Percentiles rank a stretch among this genome's conserved stretches.
Evolutionary conservation across 1,284 basidiomycete genomes (phyloP).

Genomic region (Marasmius oreades): DNA sequence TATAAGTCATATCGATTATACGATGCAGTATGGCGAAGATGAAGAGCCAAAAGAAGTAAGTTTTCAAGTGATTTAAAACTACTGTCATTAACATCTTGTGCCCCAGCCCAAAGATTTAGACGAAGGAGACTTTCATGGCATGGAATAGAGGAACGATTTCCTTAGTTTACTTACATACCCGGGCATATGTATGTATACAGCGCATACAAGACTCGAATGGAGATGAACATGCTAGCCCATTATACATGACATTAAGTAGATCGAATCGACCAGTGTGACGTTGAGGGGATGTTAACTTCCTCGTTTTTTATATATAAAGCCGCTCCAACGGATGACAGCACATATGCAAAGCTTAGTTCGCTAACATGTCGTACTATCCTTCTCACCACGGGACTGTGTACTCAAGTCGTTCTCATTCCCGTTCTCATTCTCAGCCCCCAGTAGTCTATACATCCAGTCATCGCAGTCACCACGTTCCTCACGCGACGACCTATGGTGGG

Average conservation of each 20-base stretch:
- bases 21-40: constrained; percentile 95
- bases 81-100: constrained; percentile 8
- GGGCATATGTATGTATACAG: background rate
- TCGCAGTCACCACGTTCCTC: constrained; percentile 22
- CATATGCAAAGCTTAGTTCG: background rate
- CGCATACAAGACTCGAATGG: too few relatives aligned
- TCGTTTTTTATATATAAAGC: background rate
- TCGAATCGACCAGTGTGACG: too few relatives aligned
- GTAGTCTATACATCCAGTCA: constrained; percentile 28
- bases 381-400: constrained; percentile 15
- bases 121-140: constrained; percentile 78
- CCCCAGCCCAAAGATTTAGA: constrained; percentile 80
- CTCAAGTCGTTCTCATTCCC: constrained; percentile 10
- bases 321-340: background rate
- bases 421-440: constrained; percentile 18
- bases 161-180: background rate
- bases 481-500: constrained; percentile 21
- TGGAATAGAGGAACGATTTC: constrained; percentile 42
- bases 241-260: too few relatives aligned
- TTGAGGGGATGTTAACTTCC: background rate
- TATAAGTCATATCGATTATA: constrained; percentile 94
- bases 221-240: too few relatives aligned
- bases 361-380: constrained; percentile 19
- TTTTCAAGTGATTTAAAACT: constrained; percentile 6
- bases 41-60: constrained; percentile 87